Percentiles rank a stretch among this genome's conserved stretches.
These are phyloP conservation scores for Pestalotiopsis sp. DNA, from an alignment of 2,329 filamentous ascomycete genomes.

Conservation along the genomic window DNA sequence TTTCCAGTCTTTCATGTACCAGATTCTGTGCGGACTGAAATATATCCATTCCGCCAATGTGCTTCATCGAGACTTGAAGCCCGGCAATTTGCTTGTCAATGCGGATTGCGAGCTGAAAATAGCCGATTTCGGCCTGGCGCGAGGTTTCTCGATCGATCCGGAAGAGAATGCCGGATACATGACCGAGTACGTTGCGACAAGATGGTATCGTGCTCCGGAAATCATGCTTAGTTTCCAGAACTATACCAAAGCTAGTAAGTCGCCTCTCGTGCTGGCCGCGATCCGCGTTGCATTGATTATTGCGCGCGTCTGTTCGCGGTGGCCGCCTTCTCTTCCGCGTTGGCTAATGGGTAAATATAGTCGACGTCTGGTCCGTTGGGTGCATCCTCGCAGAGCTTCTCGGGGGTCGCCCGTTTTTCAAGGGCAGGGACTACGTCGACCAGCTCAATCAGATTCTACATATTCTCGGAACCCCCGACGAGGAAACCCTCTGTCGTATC, in stretches of 20 bases:
- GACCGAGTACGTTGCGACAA: constrained; percentile 98
- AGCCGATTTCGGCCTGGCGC: constrained; percentile 94
- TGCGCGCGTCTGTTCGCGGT: not conserved
- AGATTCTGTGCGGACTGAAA: constrained; percentile 97
- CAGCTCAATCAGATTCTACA: constrained; percentile 99
- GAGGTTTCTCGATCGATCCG: constrained; percentile 95
- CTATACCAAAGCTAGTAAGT: constrained; percentile 99
- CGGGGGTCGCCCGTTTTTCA: constrained; percentile 97
- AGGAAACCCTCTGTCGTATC: constrained; percentile 91
- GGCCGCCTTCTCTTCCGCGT: not conserved
- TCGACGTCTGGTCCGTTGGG: constrained; percentile 98
- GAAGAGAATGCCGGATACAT: constrained; percentile 99
- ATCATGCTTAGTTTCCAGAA: constrained; percentile 99
- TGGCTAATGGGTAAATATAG: constrained; percentile 45
- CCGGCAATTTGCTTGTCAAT: constrained; percentile 95
- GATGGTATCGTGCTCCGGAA: constrained; percentile 94
- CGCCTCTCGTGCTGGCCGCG: not conserved
- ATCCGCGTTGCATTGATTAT: not conserved
- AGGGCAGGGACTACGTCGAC: constrained; percentile 98
- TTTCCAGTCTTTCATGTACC: constrained; percentile 99
- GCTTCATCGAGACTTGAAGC: constrained; percentile 94
- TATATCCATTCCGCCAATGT: constrained; percentile 99
- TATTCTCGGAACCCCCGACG: constrained; percentile 94
- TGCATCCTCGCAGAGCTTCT: constrained; percentile 97
- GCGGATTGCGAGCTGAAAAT: constrained; percentile 99